Percentiles rank a stretch among this genome's conserved stretches.
Evolutionary conservation across 2,329 filamentous ascomycete species (phyloP).

Genomic region (Endoconidiophora polonica): DNA sequence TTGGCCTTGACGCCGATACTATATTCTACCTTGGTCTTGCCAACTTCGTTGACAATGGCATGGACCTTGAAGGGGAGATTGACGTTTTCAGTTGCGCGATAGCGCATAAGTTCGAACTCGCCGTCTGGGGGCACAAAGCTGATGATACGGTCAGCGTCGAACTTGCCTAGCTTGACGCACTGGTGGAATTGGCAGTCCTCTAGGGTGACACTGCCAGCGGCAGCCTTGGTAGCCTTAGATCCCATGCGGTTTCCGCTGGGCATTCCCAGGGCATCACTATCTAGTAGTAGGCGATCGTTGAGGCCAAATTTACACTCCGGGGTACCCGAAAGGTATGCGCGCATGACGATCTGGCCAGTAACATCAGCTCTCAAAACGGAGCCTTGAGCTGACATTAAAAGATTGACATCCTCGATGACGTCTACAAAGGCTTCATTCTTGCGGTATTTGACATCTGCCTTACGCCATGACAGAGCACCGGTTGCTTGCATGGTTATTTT

Average conservation of each 20-base stretch:
- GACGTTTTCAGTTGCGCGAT: constrained; percentile 94
- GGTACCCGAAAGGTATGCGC: constrained; percentile 87
- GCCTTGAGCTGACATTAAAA: constrained; percentile 96
- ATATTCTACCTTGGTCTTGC: constrained; percentile 95
- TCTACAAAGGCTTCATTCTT: constrained; percentile 99
- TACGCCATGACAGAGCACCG: constrained; percentile 88
- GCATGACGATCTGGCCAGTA: constrained; percentile 95
- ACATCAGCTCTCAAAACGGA: constrained; percentile 91
- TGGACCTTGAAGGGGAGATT: constrained; percentile 98
- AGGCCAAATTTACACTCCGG: constrained; percentile 98
- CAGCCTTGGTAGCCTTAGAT: constrained; percentile 84
- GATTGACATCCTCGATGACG: constrained; percentile 96
- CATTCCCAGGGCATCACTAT: constrained; percentile 37
- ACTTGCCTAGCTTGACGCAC: constrained; percentile 93
- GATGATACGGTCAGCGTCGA: constrained; percentile 92
- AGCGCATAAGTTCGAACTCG: constrained; percentile 97
- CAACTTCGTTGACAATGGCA: constrained; percentile 93
- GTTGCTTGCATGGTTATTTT: constrained; percentile 99
- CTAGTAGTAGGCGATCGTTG: constrained; percentile 87
- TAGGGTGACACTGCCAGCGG: constrained; percentile 83
- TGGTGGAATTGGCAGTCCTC: constrained; percentile 99
- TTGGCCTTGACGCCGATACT: constrained; percentile 96
- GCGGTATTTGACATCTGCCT: constrained; percentile 94
- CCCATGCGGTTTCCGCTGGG: constrained; percentile 57
- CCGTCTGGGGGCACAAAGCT: constrained; percentile 93